phyloP scores from a whole-genome alignment of 2,329 filamentous ascomycete species.

The Hypoxylon sp. region DNA sequence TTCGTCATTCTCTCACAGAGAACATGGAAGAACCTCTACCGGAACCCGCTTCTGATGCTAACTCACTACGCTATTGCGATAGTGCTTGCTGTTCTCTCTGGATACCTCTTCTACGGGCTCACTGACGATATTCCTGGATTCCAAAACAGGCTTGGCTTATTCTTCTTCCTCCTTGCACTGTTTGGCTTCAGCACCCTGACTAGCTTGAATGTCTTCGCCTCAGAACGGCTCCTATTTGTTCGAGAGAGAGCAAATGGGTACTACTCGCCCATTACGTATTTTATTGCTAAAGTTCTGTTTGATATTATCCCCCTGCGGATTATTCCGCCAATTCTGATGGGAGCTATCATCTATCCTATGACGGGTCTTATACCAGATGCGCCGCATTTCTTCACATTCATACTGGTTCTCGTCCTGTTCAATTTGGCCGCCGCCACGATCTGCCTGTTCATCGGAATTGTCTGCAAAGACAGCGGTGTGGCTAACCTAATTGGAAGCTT shows the following conservation, averaged over 20 bases:
- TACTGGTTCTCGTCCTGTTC: slow-evolving; percentile 93
- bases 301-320: slow-evolving; percentile 96
- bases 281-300: slow-evolving; percentile 96
- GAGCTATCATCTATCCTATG: slow-evolving; percentile 97
- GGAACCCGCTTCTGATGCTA: slow-evolving; percentile 98
- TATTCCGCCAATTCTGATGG: slow-evolving; percentile 94
- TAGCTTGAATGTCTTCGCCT: slow-evolving; percentile 91
- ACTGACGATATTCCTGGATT: slow-evolving; percentile 97
- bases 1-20: slow-evolving; percentile 90
- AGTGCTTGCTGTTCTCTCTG: slow-evolving; percentile 91
- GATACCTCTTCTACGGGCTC: slow-evolving; percentile 95
- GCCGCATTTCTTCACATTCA: slow-evolving; percentile 89
- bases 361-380: slow-evolving; percentile 88
- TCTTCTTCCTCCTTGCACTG: slow-evolving; percentile 95
- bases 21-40: slow-evolving; percentile 97
- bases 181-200: slow-evolving; percentile 98
- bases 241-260: slow-evolving; percentile 97
- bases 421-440: slow-evolving; percentile 95
- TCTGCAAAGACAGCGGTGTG: slow-evolving; percentile 91
- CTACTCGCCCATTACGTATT: slow-evolving; percentile 94
- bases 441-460: slow-evolving; percentile 95
- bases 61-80: slow-evolving; percentile 99
- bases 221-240: slow-evolving; percentile 90
- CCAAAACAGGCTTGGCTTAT: slow-evolving; percentile 95
- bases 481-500: slow-evolving; percentile 94